These are phyloP conservation scores for Serendipita sp. DNA, from an alignment of 768 basidiomycete genomes.

Conservation along the genomic window DNA sequence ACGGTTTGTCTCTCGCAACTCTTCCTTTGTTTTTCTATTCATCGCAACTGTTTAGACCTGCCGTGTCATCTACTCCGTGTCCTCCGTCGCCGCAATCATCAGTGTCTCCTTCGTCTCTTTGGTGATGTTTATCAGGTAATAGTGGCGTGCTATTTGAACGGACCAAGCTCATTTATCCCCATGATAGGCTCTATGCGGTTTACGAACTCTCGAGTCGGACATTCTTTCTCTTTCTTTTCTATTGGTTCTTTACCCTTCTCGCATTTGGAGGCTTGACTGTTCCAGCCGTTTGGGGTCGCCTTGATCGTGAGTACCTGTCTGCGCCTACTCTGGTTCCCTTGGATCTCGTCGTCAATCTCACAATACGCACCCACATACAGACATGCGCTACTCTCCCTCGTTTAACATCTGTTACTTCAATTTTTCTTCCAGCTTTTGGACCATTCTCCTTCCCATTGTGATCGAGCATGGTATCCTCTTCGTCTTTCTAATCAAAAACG, in stretches of 20 bases:
- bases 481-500: neutral
- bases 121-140: neutral
- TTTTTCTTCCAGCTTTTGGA: neutral
- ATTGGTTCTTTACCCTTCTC: neutral
- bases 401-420: neutral
- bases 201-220: slow-evolving; percentile 2
- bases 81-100: neutral
- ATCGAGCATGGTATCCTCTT: neutral
- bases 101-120: neutral
- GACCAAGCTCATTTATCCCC: neutral
- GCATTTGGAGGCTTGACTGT: neutral
- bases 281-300: neutral
- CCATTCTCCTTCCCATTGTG: neutral
- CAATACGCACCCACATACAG: neutral
- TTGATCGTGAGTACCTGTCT: neutral
- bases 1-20: neutral
- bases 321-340: no score
- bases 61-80: neutral
- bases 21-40: neutral
- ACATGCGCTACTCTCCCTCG: neutral
- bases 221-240: slow-evolving; percentile 3
- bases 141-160: no score
- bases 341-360: neutral
- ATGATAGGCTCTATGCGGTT: neutral
- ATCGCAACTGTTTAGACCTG: neutral